A percentile compares a stretch with the other conserved stretches of the same genome.
Conservation (phyloP, 176 grass and related monocot species). For the Otatea glauca region DNA sequence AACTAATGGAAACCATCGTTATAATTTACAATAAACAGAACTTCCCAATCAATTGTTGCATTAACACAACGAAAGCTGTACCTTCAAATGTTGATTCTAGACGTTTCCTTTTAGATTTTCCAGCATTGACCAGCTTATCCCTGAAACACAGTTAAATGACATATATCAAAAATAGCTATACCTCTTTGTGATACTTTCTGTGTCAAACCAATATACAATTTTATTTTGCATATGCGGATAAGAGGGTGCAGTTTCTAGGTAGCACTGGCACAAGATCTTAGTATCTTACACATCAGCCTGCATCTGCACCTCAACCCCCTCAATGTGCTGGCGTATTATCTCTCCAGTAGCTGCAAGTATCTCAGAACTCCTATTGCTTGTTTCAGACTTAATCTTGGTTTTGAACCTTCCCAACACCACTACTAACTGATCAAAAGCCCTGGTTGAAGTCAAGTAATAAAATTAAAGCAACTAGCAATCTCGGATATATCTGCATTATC, state of each 20-base stretch:
- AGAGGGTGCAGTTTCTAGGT: slow-evolving; percentile 22
- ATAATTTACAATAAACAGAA: slow-evolving; percentile 34
- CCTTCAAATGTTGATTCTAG: slow-evolving; percentile 94
- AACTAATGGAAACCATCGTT: neutral
- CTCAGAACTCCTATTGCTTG: slow-evolving; percentile 68
- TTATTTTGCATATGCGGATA: slow-evolving; percentile 4
- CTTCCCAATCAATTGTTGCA: slow-evolving; percentile 26
- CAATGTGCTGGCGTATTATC: slow-evolving; percentile 65
- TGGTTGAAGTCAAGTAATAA: slow-evolving; percentile 46
- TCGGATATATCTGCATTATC: slow-evolving; percentile 10
- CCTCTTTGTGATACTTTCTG: slow-evolving; percentile 33
- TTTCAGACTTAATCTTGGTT: slow-evolving; percentile 76
- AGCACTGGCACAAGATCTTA: slow-evolving; percentile 37
- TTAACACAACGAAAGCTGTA: slow-evolving; percentile 42
- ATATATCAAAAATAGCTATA: slow-evolving; percentile 30
- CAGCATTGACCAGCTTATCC: slow-evolving; percentile 63
- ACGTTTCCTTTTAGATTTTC: slow-evolving; percentile 79
- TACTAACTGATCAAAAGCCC: slow-evolving; percentile 74
- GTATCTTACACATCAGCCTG: slow-evolving; percentile 80
- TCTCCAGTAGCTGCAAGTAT: slow-evolving; percentile 73
- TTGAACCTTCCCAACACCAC: slow-evolving; percentile 75
- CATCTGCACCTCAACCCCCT: slow-evolving; percentile 70
- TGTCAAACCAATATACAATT: slow-evolving; percentile 16
- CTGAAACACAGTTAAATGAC: slow-evolving; percentile 57
- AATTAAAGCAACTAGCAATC: slow-evolving; percentile 27